Conservation (phyloP, 1,284 basidiomycete species). For the Athelia sp. region DNA sequence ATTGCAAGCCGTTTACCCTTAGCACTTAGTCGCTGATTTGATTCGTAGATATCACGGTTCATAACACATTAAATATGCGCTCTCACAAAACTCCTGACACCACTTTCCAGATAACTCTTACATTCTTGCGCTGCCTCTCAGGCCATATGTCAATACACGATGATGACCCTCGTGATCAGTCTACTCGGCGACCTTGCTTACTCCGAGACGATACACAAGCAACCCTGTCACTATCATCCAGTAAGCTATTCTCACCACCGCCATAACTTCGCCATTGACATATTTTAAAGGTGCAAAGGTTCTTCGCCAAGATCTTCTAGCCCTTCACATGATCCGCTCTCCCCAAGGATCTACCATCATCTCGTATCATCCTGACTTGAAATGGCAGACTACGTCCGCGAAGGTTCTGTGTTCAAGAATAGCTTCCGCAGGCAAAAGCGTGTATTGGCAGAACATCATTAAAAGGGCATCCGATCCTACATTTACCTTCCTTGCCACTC, state of each 20-base stretch:
- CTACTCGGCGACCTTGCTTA: too few relatives aligned
- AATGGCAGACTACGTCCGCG: slow-evolving; percentile 26
- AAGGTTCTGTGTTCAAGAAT: slow-evolving; percentile 28
- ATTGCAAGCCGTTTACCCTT: neutral
- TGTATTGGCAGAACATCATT: slow-evolving; percentile 54
- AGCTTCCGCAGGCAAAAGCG: slow-evolving; percentile 31
- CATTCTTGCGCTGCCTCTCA: too few relatives aligned
- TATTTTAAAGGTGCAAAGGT: too few relatives aligned
- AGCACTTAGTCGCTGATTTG: neutral
- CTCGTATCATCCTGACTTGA: slow-evolving; percentile 32
- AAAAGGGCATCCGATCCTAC: slow-evolving; percentile 42
- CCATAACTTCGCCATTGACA: too few relatives aligned
- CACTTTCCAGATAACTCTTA: too few relatives aligned
- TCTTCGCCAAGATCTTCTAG: slow-evolving; percentile 28
- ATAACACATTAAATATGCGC: too few relatives aligned
- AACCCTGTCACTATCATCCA: slow-evolving; percentile 14
- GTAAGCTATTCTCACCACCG: too few relatives aligned
- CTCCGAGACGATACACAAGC: slow-evolving; percentile 17
- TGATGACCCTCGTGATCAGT: too few relatives aligned
- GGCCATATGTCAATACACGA: too few relatives aligned
- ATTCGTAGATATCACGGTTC: slow-evolving; percentile 23
- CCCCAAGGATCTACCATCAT: slow-evolving; percentile 28
- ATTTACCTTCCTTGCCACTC: slow-evolving; percentile 42
- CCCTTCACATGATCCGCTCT: slow-evolving; percentile 37
- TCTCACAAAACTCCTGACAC: too few relatives aligned